Evolutionary conservation across 129 eudicot species (phyloP).

Genomic region (Chrysanthemum makinoi): DNA sequence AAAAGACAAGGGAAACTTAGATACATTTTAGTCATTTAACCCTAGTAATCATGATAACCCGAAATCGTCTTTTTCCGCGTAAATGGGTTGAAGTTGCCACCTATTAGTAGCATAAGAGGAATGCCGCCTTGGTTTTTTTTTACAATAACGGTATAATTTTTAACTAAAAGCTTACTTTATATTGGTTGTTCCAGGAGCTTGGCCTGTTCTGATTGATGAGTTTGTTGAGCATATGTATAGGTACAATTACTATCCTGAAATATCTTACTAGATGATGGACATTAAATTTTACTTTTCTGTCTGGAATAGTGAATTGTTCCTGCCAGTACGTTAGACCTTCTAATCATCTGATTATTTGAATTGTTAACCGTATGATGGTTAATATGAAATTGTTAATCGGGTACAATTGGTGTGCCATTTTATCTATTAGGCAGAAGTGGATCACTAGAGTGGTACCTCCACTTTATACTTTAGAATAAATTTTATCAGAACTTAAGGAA

Average conservation of each 20-base stretch:
- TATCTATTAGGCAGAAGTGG: neutral
- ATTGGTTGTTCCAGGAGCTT: conserved; percentile 62
- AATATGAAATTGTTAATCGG: neutral
- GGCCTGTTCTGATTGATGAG: conserved; percentile 93
- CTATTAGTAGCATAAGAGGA: neutral
- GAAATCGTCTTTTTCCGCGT: neutral
- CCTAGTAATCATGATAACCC: neutral
- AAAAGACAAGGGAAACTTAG: neutral
- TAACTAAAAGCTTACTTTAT: neutral
- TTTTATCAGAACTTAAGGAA: neutral
- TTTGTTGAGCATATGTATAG: conserved; percentile 99
- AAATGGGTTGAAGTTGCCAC: neutral
- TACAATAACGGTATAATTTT: neutral
- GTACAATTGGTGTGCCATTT: neutral
- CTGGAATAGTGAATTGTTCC: neutral
- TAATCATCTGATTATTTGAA: neutral
- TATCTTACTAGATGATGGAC: neutral
- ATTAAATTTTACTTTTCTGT: neutral
- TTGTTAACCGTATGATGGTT: neutral
- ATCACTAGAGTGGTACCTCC: neutral
- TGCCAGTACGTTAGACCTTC: neutral
- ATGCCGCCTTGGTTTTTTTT: neutral
- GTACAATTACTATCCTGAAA: conserved; percentile 30
- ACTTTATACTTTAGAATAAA: neutral
- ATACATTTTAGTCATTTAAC: neutral